Percentiles rank a stretch among this genome's conserved stretches.
Evolutionary conservation across 306 rosid genomes (phyloP).

Genomic region (Corylus americana): DNA sequence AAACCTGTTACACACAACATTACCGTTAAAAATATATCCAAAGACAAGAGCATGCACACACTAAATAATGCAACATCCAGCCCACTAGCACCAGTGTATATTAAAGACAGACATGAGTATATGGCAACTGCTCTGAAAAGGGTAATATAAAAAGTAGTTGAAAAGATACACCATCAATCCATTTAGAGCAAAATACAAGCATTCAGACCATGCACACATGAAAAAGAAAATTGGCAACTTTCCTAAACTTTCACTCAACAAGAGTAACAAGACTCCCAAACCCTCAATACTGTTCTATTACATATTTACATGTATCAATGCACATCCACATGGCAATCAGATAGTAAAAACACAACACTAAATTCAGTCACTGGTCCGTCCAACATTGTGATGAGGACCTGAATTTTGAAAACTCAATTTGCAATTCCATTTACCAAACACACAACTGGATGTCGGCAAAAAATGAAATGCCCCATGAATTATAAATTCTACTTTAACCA

Average conservation of each 20-base stretch:
- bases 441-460: background rate
- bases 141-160: background rate
- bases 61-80: background rate
- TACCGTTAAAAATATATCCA: background rate
- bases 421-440: background rate
- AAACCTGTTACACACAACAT: constrained; percentile 2
- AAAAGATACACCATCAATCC: background rate
- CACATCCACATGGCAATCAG: background rate
- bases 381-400: background rate
- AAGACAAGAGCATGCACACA: background rate
- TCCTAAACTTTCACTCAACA: background rate
- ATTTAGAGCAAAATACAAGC: background rate
- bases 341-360: background rate
- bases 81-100: background rate
- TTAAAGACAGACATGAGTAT: background rate
- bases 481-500: background rate
- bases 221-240: background rate
- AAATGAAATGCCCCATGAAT: constrained; percentile 3
- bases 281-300: background rate
- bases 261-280: background rate
- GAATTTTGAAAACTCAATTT: background rate
- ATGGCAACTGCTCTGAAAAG: background rate
- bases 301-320: background rate
- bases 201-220: background rate
- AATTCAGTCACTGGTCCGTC: background rate